Evolutionary conservation across 1,284 basidiomycete species (phyloP).

Genomic region (Malassezia restricta): DNA sequence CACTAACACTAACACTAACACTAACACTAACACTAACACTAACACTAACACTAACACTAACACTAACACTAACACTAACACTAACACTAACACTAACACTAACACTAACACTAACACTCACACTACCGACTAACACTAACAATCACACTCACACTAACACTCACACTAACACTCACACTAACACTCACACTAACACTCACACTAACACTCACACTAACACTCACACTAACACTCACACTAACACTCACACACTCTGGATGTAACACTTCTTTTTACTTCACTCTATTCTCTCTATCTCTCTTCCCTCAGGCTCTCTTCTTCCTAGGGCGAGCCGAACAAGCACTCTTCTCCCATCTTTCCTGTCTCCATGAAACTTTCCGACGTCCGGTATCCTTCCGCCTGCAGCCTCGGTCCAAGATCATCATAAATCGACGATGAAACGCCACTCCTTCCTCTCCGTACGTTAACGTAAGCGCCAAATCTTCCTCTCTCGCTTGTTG

Average conservation of each 20-base stretch:
- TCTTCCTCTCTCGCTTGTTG: too few relatives aligned
- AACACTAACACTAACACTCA: neutral
- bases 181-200: too few relatives aligned
- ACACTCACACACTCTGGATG: neutral
- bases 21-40: neutral
- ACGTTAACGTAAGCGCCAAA: too few relatives aligned
- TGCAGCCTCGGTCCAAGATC: too few relatives aligned
- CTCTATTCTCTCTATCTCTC: neutral
- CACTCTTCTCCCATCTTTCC: neutral
- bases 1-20: conserved; percentile 4
- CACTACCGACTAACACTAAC: neutral
- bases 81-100: too few relatives aligned
- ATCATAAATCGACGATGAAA: too few relatives aligned
- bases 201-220: neutral
- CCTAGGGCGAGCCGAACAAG: neutral
- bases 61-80: too few relatives aligned
- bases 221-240: too few relatives aligned
- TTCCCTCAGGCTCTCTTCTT: neutral
- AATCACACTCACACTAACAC: neutral
- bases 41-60: neutral
- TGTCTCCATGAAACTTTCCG: too few relatives aligned
- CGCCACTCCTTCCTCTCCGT: too few relatives aligned
- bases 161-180: neutral
- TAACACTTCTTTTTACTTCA: neutral
- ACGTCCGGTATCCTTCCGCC: too few relatives aligned